phyloP scores from a whole-genome alignment of 345 rosid genomes.

The Rhizophora mangle region DNA sequence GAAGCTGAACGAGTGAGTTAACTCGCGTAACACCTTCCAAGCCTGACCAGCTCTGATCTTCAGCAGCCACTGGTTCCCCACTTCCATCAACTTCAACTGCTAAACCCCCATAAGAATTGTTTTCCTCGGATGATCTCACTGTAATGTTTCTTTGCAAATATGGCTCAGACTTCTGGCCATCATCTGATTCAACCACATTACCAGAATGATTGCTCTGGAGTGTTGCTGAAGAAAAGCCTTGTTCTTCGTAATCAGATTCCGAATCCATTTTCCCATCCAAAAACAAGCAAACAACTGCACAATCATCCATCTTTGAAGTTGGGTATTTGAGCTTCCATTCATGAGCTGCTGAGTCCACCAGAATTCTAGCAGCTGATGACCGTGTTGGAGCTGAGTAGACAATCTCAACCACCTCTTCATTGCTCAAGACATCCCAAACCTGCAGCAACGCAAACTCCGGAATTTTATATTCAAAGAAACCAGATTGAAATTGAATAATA shows the following conservation, averaged over 20 bases:
- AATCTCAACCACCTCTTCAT: slow-evolving; percentile 91
- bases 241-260: slow-evolving; percentile 76
- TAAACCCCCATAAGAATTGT: slow-evolving; percentile 35
- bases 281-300: slow-evolving; percentile 96
- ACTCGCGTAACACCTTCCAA: slow-evolving; percentile 97
- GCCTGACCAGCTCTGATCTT: slow-evolving; percentile 89
- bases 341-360: slow-evolving; percentile 84
- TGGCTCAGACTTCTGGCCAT: slow-evolving; percentile 81
- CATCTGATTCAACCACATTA: slow-evolving; percentile 69
- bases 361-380: slow-evolving; percentile 78
- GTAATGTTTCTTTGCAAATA: slow-evolving; percentile 82
- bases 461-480: neutral
- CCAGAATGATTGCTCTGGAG: slow-evolving; percentile 67
- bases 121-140: slow-evolving; percentile 70
- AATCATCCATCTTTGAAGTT: slow-evolving; percentile 97
- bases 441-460: slow-evolving; percentile 22
- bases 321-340: slow-evolving; percentile 98
- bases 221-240: slow-evolving; percentile 72
- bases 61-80: slow-evolving; percentile 31
- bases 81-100: slow-evolving; percentile 39
- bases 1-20: slow-evolving; percentile 96
- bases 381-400: slow-evolving; percentile 78
- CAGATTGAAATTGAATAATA: no score
- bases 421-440: slow-evolving; percentile 99
- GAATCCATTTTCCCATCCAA: slow-evolving; percentile 94